Percentiles rank a stretch among this genome's conserved stretches.
Conservation (phyloP, 306 rosid species). For the Fragaria ananassa region DNA sequence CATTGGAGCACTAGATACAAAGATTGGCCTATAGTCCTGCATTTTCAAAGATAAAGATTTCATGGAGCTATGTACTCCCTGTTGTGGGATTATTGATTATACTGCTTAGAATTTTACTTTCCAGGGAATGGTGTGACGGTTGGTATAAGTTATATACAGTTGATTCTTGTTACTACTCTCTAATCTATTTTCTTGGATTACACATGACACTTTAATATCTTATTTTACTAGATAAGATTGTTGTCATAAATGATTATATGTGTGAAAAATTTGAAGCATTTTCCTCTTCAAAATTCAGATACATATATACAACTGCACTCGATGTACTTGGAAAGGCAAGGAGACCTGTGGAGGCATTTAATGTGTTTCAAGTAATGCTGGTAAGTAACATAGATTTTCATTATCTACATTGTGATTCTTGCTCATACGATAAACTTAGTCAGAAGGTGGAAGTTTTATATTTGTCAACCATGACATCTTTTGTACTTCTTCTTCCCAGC, state of each 20-base stretch:
- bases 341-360: slow-evolving; percentile 92
- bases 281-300: slow-evolving; percentile 39
- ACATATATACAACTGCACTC: slow-evolving; percentile 79
- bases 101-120: slow-evolving; percentile 2
- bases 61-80: not conserved
- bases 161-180: not conserved
- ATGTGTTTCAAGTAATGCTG: slow-evolving; percentile 79
- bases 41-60: not conserved
- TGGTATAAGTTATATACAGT: not conserved
- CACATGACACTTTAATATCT: not conserved
- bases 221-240: slow-evolving; percentile 4
- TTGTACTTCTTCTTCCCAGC: slow-evolving; percentile 50
- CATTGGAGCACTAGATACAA: not conserved
- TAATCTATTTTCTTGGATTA: not conserved
- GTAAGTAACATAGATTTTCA: slow-evolving; percentile 29
- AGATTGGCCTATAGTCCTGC: not conserved
- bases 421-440: slow-evolving; percentile 14
- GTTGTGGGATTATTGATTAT: not conserved
- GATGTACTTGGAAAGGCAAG: slow-evolving; percentile 84
- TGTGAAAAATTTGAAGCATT: slow-evolving; percentile 2
- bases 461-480: slow-evolving; percentile 22
- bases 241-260: not conserved
- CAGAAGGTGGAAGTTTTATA: slow-evolving; percentile 16
- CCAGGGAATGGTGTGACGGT: not conserved
- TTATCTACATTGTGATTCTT: slow-evolving; percentile 22